phyloP scores from a whole-genome alignment of 2,329 filamentous ascomycete genomes.

The Neocatenulostroma microsporum region DNA sequence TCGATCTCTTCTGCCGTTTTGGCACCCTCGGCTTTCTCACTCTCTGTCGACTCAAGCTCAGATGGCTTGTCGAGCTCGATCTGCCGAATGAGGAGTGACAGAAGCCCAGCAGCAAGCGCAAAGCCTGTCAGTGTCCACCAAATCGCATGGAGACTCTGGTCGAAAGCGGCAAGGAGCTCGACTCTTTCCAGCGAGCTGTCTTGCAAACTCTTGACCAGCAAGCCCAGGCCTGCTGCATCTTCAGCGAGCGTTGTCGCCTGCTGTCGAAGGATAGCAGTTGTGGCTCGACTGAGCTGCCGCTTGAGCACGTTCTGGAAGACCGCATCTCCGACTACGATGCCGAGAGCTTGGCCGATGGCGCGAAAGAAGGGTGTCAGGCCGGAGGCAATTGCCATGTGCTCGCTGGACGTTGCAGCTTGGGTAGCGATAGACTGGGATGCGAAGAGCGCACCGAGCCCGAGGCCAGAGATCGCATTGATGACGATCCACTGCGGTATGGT shows the following conservation, averaged over 20 bases:
- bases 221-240: not conserved
- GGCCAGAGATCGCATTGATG: constrained; percentile 51
- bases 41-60: too few species aligned
- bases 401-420: constrained; percentile 50
- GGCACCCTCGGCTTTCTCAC: too few species aligned
- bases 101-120: too few species aligned
- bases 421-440: constrained; percentile 54
- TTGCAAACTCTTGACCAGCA: not conserved
- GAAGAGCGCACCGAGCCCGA: constrained; percentile 59
- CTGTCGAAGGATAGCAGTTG: too few species aligned
- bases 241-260: not conserved
- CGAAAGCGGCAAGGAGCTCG: not conserved
- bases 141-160: not conserved
- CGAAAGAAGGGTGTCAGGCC: constrained; percentile 7
- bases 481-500: constrained; percentile 51
- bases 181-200: not conserved
- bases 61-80: too few species aligned
- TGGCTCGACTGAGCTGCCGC: too few species aligned
- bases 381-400: constrained; percentile 8
- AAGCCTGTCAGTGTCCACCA: too few species aligned
- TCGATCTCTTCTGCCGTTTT: too few species aligned
- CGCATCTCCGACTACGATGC: not conserved
- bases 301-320: not conserved
- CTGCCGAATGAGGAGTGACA: too few species aligned
- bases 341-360: constrained; percentile 4